Evolutionary conservation across 2,329 filamentous ascomycete species (phyloP).

Genomic region (Didymella keratinophila): DNA sequence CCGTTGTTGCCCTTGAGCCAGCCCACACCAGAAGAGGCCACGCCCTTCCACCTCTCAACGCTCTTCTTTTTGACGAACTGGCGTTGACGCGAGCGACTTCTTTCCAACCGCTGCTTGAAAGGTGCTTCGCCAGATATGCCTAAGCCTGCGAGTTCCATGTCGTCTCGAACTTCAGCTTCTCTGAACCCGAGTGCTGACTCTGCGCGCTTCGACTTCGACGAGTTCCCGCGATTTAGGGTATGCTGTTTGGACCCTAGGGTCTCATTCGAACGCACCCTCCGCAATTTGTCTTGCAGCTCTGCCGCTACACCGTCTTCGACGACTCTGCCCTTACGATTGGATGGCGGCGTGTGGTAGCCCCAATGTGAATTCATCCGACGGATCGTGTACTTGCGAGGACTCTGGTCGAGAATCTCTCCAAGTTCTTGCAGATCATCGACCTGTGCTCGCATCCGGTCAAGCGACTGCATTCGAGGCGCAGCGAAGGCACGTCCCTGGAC

Average conservation of each 20-base stretch:
- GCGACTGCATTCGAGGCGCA: conserved; percentile 60
- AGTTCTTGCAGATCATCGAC: conserved; percentile 54
- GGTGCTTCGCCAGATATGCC: conserved; percentile 33
- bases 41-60: conserved; percentile 46
- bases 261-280: conserved; percentile 45
- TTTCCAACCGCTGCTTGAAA: conserved; percentile 45
- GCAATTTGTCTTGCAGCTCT: conserved; percentile 40
- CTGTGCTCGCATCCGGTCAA: conserved; percentile 56
- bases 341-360: conserved; percentile 47
- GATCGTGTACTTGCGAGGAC: conserved; percentile 53
- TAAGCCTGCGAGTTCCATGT: conserved; percentile 44
- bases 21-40: conserved; percentile 44
- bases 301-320: conserved; percentile 40
- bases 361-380: conserved; percentile 37
- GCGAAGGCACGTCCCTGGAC: conserved; percentile 62
- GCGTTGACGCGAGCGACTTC: conserved; percentile 43
- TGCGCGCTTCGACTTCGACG: conserved; percentile 32
- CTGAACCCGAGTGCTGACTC: conserved; percentile 46
- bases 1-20: conserved; percentile 45
- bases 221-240: conserved; percentile 31
- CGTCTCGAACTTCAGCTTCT: conserved; percentile 49
- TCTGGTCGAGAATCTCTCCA: conserved; percentile 52
- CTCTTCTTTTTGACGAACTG: conserved; percentile 46
- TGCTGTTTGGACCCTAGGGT: conserved; percentile 36
- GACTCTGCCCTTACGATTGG: conserved; percentile 45